Evolutionary conservation across 768 basidiomycete species (phyloP).

Genomic region (Boletus tylopilopsis): DNA sequence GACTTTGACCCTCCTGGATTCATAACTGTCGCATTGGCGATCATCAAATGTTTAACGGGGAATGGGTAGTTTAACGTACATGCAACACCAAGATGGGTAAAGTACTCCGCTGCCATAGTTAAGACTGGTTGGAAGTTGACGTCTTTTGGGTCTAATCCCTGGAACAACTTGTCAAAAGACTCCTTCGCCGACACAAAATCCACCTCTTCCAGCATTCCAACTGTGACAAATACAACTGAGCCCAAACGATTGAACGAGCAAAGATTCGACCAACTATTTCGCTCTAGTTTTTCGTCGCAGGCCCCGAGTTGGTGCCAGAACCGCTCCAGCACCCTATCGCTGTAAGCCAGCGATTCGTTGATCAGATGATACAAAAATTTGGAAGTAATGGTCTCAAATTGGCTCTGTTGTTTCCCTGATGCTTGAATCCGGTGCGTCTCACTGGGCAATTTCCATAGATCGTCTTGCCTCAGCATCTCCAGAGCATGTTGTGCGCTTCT

Average conservation of each 20-base stretch:
- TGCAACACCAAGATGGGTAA: constrained; percentile 2
- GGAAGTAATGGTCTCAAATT: not conserved
- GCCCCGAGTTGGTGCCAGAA: constrained; percentile 4
- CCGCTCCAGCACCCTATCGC: not conserved
- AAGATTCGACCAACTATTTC: not conserved
- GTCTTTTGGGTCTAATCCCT: not conserved
- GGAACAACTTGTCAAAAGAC: not conserved
- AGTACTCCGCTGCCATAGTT: not conserved
- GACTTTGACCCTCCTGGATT: not conserved
- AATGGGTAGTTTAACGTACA: not conserved
- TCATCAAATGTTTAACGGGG: not conserved
- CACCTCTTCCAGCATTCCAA: not conserved
- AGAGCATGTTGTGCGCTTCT: not conserved
- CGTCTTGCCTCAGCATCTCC: not conserved
- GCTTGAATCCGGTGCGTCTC: not conserved
- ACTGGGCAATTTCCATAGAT: not conserved
- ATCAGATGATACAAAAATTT: not conserved
- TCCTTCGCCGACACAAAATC: not conserved
- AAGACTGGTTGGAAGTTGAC: not conserved
- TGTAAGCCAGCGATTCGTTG: not conserved
- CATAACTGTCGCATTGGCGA: not conserved
- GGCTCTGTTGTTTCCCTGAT: not conserved
- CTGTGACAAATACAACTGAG: not conserved
- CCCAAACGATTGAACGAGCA: not conserved
- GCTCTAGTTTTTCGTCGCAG: not conserved